These are phyloP conservation scores for Aspergillus sp. DNA, from an alignment of 2,329 filamentous ascomycete genomes.

Conservation along the genomic window DNA sequence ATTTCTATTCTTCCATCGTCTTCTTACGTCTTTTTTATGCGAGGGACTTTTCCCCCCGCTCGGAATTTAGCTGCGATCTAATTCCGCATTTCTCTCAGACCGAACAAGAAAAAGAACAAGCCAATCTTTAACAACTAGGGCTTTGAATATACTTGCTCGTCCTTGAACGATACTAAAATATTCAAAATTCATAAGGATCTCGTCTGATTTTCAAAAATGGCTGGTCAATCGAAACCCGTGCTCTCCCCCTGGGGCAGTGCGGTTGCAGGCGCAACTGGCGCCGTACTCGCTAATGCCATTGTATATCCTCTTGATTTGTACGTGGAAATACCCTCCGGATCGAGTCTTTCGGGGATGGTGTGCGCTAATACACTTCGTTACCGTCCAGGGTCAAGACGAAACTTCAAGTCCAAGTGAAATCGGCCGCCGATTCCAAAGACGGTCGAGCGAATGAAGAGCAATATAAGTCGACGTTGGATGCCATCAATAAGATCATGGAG, in stretches of 20 bases:
- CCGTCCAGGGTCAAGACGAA: slow-evolving; percentile 84
- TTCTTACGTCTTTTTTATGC: slow-evolving; percentile 1
- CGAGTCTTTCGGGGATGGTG: neutral
- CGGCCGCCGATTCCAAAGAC: slow-evolving; percentile 48
- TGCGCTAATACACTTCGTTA: slow-evolving; percentile 17
- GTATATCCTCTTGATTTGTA: slow-evolving; percentile 98
- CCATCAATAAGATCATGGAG: slow-evolving; percentile 77
- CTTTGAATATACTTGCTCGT: neutral
- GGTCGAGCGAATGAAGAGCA: slow-evolving; percentile 57
- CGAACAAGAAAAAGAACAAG: neutral
- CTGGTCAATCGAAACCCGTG: slow-evolving; percentile 62
- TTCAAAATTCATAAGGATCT: neutral
- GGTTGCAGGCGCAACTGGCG: slow-evolving; percentile 86
- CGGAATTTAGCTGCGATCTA: slow-evolving; percentile 8
- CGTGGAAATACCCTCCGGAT: slow-evolving; percentile 36
- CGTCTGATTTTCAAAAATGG: slow-evolving; percentile 40
- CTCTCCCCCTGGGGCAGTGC: slow-evolving; percentile 93
- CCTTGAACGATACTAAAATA: neutral
- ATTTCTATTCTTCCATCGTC: slow-evolving; percentile 4
- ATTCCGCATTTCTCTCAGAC: slow-evolving; percentile 4
- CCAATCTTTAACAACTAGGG: slow-evolving; percentile 1
- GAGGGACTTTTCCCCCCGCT: neutral
- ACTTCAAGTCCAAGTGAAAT: slow-evolving; percentile 89
- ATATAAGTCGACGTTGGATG: slow-evolving; percentile 86
- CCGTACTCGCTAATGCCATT: slow-evolving; percentile 89